A percentile compares a stretch with the other conserved stretches of the same genome.
phyloP scores from a whole-genome alignment of 768 basidiomycete genomes.

The Termitomyces sp. region DNA sequence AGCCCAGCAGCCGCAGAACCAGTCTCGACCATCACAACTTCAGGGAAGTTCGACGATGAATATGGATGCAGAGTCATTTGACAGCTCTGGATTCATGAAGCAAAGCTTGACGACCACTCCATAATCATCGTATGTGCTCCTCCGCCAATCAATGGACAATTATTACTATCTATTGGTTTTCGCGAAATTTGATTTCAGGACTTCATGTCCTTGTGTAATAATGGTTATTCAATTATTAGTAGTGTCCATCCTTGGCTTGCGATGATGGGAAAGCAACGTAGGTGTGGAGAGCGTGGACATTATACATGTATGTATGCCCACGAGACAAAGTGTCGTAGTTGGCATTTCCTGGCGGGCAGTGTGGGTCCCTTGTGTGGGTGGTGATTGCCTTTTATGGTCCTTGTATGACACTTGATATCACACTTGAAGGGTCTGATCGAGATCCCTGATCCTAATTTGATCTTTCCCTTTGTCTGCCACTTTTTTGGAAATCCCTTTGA shows the following conservation, averaged over 20 bases:
- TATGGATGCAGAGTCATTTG: slow-evolving; percentile 14
- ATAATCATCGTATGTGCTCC: slow-evolving; percentile 16
- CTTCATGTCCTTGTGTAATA: background rate
- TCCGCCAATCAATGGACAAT: background rate
- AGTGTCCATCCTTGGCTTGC: background rate
- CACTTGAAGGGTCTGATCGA: background rate
- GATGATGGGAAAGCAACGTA: background rate
- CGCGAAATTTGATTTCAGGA: background rate
- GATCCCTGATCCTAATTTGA: slow-evolving; percentile 10
- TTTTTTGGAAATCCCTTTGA: slow-evolving; percentile 13
- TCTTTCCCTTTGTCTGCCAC: slow-evolving; percentile 13
- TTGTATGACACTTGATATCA: background rate
- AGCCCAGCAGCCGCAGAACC: slow-evolving; percentile 9
- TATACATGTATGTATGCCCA: background rate
- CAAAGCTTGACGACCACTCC: slow-evolving; percentile 30
- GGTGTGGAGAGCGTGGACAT: too few relatives aligned
- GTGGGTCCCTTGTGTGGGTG: background rate
- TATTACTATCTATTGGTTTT: slow-evolving; percentile 1
- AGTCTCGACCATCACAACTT: slow-evolving; percentile 1
- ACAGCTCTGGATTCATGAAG: slow-evolving; percentile 28
- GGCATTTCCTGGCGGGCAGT: background rate
- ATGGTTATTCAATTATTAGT: background rate
- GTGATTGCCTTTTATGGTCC: background rate
- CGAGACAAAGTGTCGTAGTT: background rate
- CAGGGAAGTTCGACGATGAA: slow-evolving; percentile 8